Base-by-base conservation (phyloP, 495 filamentous ascomycete species). In the Tuber microsphaerosporum region DNA sequence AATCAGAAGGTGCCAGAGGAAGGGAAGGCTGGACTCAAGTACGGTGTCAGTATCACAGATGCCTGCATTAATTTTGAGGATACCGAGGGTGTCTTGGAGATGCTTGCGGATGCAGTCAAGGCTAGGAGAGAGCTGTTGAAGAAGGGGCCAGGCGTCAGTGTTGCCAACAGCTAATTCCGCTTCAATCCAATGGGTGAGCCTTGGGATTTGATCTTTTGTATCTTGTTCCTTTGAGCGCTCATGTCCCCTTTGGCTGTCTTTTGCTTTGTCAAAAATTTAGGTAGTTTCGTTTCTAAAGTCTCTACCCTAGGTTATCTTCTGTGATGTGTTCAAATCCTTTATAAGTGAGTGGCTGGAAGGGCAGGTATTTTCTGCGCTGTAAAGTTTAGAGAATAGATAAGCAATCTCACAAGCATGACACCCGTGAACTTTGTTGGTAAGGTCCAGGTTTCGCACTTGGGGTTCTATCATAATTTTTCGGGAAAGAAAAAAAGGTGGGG, bases 41-140 rank as follows among this genome's bases (percentile, higher is more conserved):
- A 98, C 82, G 95, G 95, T 81, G 91, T 98, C 82, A 94, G 92
- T 80, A 98, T 99, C 83, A 99, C 96, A 5, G 96, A 99, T 85
- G 95, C 96, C 56, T 99, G 96, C 84, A 97, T 99, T 81, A 77
- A 81, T 56, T 82, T 78, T n/a, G 91, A 96, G 78, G 93, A 95
- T 79, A 99, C 95, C n/a, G 90, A 94, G 79, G 84, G 84, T 5
- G 91, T 94, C 20, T 88, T 99, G 19, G 92, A 92, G 79, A 85
- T 86, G 51, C 87, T 99, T 61, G 96, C 95, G 16, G 87, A 90
- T 74, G 92, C 94, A 12, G 93, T 97, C n/a, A 89, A 90, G 81
- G 86, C 88, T 81, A 84, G 92, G 75, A 86, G 90, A 77, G 86
- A 90, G 77, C 8, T 73, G 2, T 45, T 42, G 19, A 76, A 34